phyloP scores from a whole-genome alignment of 352 stramenopile genomes.

The Globisporangium sylvaticum region DNA sequence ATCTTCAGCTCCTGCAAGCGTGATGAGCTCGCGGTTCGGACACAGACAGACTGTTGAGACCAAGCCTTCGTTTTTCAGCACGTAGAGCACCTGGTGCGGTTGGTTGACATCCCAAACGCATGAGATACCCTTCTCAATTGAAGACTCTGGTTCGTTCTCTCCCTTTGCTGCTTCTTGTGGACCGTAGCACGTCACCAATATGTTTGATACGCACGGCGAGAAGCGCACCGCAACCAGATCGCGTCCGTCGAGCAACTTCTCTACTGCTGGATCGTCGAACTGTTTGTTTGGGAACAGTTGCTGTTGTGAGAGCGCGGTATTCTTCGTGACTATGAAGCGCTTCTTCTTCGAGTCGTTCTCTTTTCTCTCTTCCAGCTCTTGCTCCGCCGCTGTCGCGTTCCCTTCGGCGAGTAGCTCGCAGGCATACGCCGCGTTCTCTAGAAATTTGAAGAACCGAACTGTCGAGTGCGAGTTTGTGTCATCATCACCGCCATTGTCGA shows the following conservation, averaged over 20 bases:
- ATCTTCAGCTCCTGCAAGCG: slow-evolving; percentile 51
- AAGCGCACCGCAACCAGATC: slow-evolving; percentile 41
- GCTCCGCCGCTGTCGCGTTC: slow-evolving; percentile 31
- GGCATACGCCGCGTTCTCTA: slow-evolving; percentile 52
- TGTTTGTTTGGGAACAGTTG: slow-evolving; percentile 35
- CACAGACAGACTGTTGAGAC: slow-evolving; percentile 36
- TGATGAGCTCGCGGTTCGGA: slow-evolving; percentile 51
- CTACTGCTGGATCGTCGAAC: slow-evolving; percentile 27
- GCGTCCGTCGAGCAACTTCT: slow-evolving; percentile 27
- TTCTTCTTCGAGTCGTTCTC: slow-evolving; percentile 10
- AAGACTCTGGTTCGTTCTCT: slow-evolving; percentile 5
- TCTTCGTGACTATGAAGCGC: background rate
- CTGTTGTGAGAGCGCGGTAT: slow-evolving; percentile 17
- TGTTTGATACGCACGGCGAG: slow-evolving; percentile 45
- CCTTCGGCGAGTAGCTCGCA: slow-evolving; percentile 55
- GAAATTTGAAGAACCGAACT: slow-evolving; percentile 54
- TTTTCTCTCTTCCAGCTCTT: slow-evolving; percentile 10
- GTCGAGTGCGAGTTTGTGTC: slow-evolving; percentile 25
- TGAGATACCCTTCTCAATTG: slow-evolving; percentile 42
- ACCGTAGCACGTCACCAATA: slow-evolving; percentile 40
- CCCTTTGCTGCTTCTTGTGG: slow-evolving; percentile 8
- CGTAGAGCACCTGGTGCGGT: slow-evolving; percentile 31
- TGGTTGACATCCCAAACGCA: slow-evolving; percentile 72
- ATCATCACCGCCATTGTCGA: slow-evolving; percentile 15
- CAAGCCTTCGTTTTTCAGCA: slow-evolving; percentile 47